Percentiles rank a stretch among this genome's conserved stretches.
These are phyloP conservation scores for Wickerhamiella cacticola DNA, from an alignment of 805 yeast species.

Conservation along the genomic window DNA sequence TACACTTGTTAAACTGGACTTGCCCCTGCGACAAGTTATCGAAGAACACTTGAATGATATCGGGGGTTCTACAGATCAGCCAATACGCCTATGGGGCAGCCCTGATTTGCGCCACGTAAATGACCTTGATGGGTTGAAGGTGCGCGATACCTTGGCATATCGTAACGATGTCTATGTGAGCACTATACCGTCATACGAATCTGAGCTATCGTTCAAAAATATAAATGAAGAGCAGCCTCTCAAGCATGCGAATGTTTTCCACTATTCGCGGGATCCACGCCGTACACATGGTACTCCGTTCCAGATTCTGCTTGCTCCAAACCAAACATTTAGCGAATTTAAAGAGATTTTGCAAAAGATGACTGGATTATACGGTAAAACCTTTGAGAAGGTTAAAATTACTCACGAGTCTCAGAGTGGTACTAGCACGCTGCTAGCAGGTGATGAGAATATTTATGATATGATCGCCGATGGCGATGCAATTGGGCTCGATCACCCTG, in stretches of 20 bases:
- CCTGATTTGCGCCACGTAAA: neutral
- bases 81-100: neutral
- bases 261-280: constrained; percentile 25
- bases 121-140: neutral
- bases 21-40: neutral
- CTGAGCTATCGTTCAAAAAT: neutral
- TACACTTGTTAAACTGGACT: neutral
- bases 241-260: constrained; percentile 5
- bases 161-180: neutral
- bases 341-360: constrained; percentile 52
- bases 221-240: neutral
- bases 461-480: constrained; percentile 39
- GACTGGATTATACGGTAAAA: constrained; percentile 67
- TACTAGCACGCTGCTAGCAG: constrained; percentile 30
- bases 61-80: no score
- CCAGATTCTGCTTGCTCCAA: constrained; percentile 43
- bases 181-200: neutral
- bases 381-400: constrained; percentile 51
- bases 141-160: neutral
- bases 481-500: constrained; percentile 81
- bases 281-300: constrained; percentile 70
- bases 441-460: constrained; percentile 44
- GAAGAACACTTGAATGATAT: neutral
- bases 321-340: constrained; percentile 53
- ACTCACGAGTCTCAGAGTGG: neutral